Evolutionary conservation across 1,284 basidiomycete genomes (phyloP), one percentile per base, ranked within the genome.

Genomic region (Fereydounia khargensis): DNA sequence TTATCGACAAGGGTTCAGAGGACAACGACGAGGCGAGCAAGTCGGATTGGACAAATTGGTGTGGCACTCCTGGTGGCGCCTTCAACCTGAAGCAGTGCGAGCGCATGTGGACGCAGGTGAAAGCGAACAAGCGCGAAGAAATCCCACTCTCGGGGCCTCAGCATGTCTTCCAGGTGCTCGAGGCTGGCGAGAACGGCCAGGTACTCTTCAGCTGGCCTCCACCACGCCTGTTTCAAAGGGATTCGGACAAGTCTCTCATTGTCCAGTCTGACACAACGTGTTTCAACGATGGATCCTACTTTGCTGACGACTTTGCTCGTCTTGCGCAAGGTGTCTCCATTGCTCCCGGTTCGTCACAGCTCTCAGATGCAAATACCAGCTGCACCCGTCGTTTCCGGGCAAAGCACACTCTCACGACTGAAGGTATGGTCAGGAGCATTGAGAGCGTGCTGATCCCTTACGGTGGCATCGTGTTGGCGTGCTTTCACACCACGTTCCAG

Each of bases 371-470:
- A 32, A 87, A 87, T 77, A 96, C 92, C 36, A 91, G 86, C 78
- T 98, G 92, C 76, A 96, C 91, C 48, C 83, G 89, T 66, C 82
- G 94, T 52, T 95, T 88, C 79, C 86, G 88, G 72, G 86, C 88
- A 35, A 82, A 84, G 64, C 89, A 91, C 79, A 82, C 84, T 4
- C 77, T 81, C 38, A 78, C 77, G 53, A 80, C 82, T 30, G 82
- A 85, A 49, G 83, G 83, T 36, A 63, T 83, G 76, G 68, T 76
- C 25, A 68, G 79, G 16, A 82, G 86, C 68, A 85, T 94, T 39
- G 87, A 89, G 70, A 89, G 87, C 75, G 87, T 94, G 51, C 90
- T 91, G 78, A 91, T 94, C 76, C 90, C 90, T 58, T 90, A 94
- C 81, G 91, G 90, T 82, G 78, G 74, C 80, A 79, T 80, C 57